Evolutionary conservation across 176 grass and related monocot genomes (phyloP).

Genomic region (Echinochloa phyllopogon): DNA sequence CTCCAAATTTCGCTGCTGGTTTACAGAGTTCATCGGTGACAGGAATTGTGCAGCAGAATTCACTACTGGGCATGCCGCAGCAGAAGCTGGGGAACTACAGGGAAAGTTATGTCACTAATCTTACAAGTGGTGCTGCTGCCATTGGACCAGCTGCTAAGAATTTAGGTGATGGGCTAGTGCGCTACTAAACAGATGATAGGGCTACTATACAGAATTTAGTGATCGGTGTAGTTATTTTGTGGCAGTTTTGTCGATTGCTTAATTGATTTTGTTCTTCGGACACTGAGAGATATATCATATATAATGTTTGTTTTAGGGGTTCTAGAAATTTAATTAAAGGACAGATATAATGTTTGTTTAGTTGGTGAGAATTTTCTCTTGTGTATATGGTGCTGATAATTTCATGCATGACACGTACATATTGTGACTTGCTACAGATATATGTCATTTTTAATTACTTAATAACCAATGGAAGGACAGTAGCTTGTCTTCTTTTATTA

Average conservation of each 20-base stretch:
- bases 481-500: not conserved
- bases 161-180: not conserved
- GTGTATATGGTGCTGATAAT: not conserved
- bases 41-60: not conserved
- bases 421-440: not conserved
- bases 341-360: not conserved
- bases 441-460: not conserved
- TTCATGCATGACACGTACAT: not conserved
- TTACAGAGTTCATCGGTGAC: not conserved
- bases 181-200: not conserved
- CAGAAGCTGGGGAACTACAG: slow-evolving; percentile 6
- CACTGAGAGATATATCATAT: not conserved
- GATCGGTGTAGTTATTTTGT: not conserved
- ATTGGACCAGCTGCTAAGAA: not conserved
- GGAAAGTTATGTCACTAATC: not conserved
- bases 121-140: not conserved
- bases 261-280: not conserved
- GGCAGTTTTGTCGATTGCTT: slow-evolving; percentile 36
- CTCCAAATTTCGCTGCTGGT: not conserved
- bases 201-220: too few species aligned
- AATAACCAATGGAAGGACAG: not conserved
- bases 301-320: slow-evolving; percentile 1
- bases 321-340: not conserved
- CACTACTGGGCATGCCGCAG: not conserved
- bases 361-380: not conserved